A percentile compares a stretch with the other conserved stretches of the same genome.
Evolutionary conservation across 345 rosid species (phyloP).

Genomic region (Eutrema heterophyllum): DNA sequence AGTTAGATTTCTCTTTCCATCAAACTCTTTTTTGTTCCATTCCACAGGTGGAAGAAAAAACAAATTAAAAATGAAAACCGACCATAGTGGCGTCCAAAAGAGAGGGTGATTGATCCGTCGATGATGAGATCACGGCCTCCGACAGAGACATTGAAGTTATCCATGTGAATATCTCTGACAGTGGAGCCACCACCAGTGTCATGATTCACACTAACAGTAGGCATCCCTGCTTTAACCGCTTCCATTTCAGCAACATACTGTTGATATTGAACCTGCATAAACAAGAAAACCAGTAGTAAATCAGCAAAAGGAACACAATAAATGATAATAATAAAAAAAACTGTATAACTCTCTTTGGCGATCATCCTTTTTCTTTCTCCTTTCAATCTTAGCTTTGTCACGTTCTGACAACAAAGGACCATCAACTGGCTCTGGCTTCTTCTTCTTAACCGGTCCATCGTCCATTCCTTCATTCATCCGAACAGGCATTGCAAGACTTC

Average conservation of each 20-base stretch:
- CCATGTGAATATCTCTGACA: slow-evolving; percentile 90
- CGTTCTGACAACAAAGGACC: slow-evolving; percentile 90
- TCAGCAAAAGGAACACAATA: background rate
- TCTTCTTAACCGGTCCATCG: slow-evolving; percentile 83
- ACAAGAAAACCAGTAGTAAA: background rate
- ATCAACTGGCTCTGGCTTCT: slow-evolving; percentile 80
- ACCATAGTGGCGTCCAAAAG: slow-evolving; percentile 98
- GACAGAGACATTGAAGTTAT: slow-evolving; percentile 85
- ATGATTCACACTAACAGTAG: slow-evolving; percentile 74
- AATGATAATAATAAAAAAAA: background rate
- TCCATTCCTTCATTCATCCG: slow-evolving; percentile 99
- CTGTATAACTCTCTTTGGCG: slow-evolving; percentile 79
- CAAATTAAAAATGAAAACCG: background rate
- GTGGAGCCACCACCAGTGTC: slow-evolving; percentile 62
- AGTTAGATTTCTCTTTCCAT: background rate
- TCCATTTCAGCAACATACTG: slow-evolving; percentile 97
- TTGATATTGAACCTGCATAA: slow-evolving; percentile 74
- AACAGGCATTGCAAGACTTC: slow-evolving; percentile 83
- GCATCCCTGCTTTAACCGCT: slow-evolving; percentile 94
- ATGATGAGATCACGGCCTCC: slow-evolving; percentile 98
- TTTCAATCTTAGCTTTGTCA: slow-evolving; percentile 68
- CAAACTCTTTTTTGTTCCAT: no score
- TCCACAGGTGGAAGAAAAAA: background rate
- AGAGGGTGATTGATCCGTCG: slow-evolving; percentile 79
- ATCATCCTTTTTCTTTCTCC: slow-evolving; percentile 94